Base-by-base conservation (phyloP, 306 rosid species). In the Rosa persica region DNA sequence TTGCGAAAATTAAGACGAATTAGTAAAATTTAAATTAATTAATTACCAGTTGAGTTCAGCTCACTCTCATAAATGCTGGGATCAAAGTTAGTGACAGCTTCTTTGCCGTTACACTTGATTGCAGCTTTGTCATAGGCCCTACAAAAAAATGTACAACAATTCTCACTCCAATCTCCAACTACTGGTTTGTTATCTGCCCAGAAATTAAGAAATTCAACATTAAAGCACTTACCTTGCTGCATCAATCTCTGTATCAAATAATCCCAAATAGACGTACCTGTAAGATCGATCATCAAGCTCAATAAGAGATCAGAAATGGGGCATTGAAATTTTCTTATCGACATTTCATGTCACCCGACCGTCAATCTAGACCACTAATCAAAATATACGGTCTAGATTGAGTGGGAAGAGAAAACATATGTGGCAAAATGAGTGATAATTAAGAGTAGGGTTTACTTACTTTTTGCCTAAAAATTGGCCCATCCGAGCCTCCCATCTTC, bases 111-210 rank as follows among this genome's bases (percentile, higher is more conserved):
- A 76, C 92, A 96, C 87, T 93, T 96, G 7, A 96, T 96, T 58
- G 99, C 99, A 79, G 99, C 99, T 85, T 96, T 96, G 82, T 96
- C 99, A 84, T 96, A 96, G 5, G 98, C 98, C 90, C 99, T 95
- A 80, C 70, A 70, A 70, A 69, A 79, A 38, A 74, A 68, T 17
- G 4, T 17, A 57, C 13, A 70, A 8, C 36, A 38, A 17, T 48
- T 46, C 8, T 7, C 6, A 8, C 27, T 67, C 27, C 25, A 39
- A 38, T 39, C 16, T 39, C 39, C 5, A 38, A 19, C 48, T 5
- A 34, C 0, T 65, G 5, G 69, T 4, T 6, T 16, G 23, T 65
- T 5, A 17, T 62, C 68, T 62, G 12, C 36, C 52, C 12, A 4
- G 2, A 48, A 71, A 46, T 8, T 5, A 71, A 27, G 1, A 67